A percentile compares a stretch with the other conserved stretches of the same genome.
These are phyloP conservation scores for Pterocarpus macrocarpus DNA, from an alignment of 306 rosid species.

Conservation along the genomic window DNA sequence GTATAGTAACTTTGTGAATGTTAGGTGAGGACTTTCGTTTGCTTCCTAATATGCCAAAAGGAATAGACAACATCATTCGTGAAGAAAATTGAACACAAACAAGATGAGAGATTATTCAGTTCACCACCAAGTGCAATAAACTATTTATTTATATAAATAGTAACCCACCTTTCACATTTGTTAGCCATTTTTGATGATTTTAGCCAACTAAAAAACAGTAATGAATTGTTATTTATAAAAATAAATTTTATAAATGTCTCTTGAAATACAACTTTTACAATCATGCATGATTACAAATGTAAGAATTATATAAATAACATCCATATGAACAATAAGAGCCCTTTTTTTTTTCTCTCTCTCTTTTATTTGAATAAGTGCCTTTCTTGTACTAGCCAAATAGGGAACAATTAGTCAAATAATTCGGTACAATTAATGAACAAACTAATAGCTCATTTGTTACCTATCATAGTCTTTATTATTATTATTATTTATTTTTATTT, in stretches of 20 bases:
- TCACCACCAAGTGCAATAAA: constrained; percentile 41
- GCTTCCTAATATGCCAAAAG: constrained; percentile 27
- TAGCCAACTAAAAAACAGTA: neutral
- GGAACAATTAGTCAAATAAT: neutral
- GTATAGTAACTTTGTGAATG: constrained; percentile 7
- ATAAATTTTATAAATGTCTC: neutral
- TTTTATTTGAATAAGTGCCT: neutral
- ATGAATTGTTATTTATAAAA: neutral
- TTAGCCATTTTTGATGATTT: neutral
- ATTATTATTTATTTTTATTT: neutral
- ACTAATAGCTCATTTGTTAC: neutral
- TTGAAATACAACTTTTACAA: neutral
- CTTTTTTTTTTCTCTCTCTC: neutral
- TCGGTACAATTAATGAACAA: neutral
- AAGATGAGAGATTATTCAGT: too few relatives aligned
- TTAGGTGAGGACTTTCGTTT: constrained; percentile 16
- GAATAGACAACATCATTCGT: constrained; percentile 39
- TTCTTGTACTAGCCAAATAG: neutral
- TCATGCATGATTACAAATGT: neutral
- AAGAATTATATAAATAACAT: neutral
- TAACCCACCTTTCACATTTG: constrained; percentile 8
- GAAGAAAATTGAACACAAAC: constrained; percentile 42
- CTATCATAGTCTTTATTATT: neutral
- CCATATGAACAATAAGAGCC: neutral
- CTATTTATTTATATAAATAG: constrained; percentile 29